A percentile compares a stretch with the other conserved stretches of the same genome.
phyloP scores from a whole-genome alignment of 2,329 filamentous ascomycete genomes.

The Alternaria longipes region DNA sequence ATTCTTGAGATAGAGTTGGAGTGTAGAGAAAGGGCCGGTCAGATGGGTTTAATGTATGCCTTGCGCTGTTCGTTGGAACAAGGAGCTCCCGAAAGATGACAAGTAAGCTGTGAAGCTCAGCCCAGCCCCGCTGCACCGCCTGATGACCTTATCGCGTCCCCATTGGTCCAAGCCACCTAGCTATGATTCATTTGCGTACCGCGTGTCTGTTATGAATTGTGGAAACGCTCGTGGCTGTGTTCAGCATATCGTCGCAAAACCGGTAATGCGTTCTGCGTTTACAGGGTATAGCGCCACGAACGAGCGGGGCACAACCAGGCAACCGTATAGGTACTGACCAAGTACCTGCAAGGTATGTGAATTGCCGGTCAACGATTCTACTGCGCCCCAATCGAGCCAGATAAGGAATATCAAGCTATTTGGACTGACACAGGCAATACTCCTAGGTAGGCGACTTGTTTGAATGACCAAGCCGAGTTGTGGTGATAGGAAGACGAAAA shows the following conservation, averaged over 20 bases:
- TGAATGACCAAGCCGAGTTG: too few species aligned
- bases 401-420: too few species aligned
- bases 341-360: background rate
- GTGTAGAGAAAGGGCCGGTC: constrained; percentile 20
- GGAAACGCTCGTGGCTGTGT: constrained; percentile 18
- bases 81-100: constrained; percentile 1
- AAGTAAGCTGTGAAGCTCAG: constrained; percentile 9
- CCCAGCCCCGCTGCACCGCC: constrained; percentile 12
- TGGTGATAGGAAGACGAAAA: too few species aligned
- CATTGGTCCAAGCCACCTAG: constrained; percentile 5
- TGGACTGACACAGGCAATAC: too few species aligned
- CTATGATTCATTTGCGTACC: constrained; percentile 9
- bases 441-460: too few species aligned
- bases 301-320: constrained; percentile 22
- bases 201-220: constrained; percentile 12
- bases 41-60: constrained; percentile 23
- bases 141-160: background rate
- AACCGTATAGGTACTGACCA: constrained; percentile 1
- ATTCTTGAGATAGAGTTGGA: constrained; percentile 2
- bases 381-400: background rate
- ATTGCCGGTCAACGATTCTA: background rate
- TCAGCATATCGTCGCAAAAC: background rate
- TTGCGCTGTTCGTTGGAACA: constrained; percentile 6
- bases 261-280: constrained; percentile 1
- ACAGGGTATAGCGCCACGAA: constrained; percentile 7